These are phyloP conservation scores for Colletotrichum sp. DNA, from an alignment of 2,329 filamentous ascomycete genomes.

Conservation along the genomic window DNA sequence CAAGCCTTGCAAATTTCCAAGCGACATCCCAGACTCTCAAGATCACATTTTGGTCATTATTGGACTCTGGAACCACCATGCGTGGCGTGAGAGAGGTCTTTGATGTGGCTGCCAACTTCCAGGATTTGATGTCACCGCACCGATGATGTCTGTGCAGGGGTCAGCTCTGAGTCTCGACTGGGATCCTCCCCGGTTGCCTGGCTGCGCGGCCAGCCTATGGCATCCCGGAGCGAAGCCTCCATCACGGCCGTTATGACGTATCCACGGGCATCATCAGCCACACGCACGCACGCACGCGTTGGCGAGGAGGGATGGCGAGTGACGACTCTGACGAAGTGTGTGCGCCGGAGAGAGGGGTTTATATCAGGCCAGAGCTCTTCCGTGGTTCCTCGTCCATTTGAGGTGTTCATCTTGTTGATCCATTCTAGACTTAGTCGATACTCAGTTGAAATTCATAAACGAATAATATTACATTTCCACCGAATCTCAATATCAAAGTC, in stretches of 20 bases:
- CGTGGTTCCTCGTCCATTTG: not conserved
- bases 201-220: constrained; percentile 9
- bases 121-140: constrained; percentile 1
- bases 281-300: constrained; percentile 2
- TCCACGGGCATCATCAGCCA: constrained; percentile 15
- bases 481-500: not conserved
- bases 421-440: not conserved
- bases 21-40: not conserved
- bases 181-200: not conserved
- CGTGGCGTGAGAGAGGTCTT: constrained; percentile 1
- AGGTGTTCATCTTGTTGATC: constrained; percentile 11
- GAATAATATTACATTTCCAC: not conserved
- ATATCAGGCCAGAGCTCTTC: constrained; percentile 8
- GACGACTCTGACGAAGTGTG: constrained; percentile 12
- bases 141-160: constrained; percentile 13
- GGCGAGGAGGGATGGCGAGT: constrained; percentile 3
- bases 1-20: not conserved
- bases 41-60: not conserved
- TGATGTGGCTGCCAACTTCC: constrained; percentile 20
- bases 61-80: not conserved
- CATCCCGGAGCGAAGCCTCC: constrained; percentile 13
- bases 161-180: not conserved
- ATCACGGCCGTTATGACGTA: constrained; percentile 21
- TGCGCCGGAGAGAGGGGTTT: not conserved
- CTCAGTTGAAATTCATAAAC: not conserved